Evolutionary conservation across 2,329 filamentous ascomycete species (phyloP), one percentile per base, ranked within the genome.

Genomic region (Fusarium poae): DNA sequence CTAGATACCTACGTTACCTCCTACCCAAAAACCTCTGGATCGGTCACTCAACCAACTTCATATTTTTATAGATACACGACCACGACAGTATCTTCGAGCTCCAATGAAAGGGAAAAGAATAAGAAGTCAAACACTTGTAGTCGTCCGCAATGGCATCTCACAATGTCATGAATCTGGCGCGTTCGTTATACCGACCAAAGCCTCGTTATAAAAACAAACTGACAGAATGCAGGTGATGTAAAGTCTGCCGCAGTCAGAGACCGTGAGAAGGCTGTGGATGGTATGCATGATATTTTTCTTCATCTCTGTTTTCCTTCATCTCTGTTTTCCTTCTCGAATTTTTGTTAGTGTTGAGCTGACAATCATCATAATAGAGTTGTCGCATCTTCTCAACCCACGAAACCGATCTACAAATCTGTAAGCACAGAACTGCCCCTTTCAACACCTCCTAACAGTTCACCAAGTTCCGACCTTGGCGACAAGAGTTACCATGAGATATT

Each of bases 401-500:
- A 80, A 78, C 55, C 77, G 73, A 37, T 74, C 75, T 6, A 62
- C 76, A 21, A 79, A 79, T 57, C 74, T 82, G 79, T 82, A 75
- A 62, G 78, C 44, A 40, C 10, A 16, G 15, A 30, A 18, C 40
- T 29, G 8, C 29, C 29, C 16, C 10, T 37, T 35, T 52, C 30
- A 27, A 45, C 18, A 11, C 35, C 39, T 20, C 50, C 57, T 63
- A 60, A 70, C 53, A 48, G 64, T 57, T 60, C 44, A 30, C 58
- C 58, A 74, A 80, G 79, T 35, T 74, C 77, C 30, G 74, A 79
- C 15, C 82, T 97, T 34, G 86, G 86, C 45, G 93, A 97, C 76
- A 92, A 91, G 76, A 86, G 87, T n/a, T 97, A 92, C 71, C 91
- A 96, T 75, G 86, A 87, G 62, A 89, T 97, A 43, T 92, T 93